Conservation (phyloP, 1,284 basidiomycete species). For the Puccinia triticina region DNA sequence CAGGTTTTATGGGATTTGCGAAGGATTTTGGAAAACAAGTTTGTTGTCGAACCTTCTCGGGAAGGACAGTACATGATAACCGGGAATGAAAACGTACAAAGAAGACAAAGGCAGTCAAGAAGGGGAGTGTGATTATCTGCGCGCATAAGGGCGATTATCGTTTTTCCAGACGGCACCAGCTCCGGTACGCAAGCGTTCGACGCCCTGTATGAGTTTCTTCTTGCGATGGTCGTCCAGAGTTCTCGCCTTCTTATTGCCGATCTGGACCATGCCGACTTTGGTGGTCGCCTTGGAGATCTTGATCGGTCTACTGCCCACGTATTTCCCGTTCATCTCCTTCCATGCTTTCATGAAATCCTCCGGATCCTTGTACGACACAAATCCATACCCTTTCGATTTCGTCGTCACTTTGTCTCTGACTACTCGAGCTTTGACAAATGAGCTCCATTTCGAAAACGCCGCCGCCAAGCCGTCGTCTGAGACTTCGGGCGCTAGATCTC, state of each 20-base stretch:
- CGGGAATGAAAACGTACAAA: no score
- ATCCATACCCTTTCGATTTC: conserved; percentile 88
- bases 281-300: conserved; percentile 82
- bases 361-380: conserved; percentile 96
- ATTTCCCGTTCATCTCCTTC: conserved; percentile 99
- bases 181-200: conserved; percentile 49
- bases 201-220: conserved; percentile 51
- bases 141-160: conserved; percentile 51
- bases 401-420: conserved; percentile 77
- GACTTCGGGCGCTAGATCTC: conserved; percentile 97
- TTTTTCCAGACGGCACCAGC: conserved; percentile 52
- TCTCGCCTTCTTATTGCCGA: conserved; percentile 80
- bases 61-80: no score
- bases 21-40: no score
- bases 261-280: conserved; percentile 84
- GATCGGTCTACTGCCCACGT: conserved; percentile 91
- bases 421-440: conserved; percentile 91
- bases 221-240: conserved; percentile 40
- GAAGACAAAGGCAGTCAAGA: not conserved
- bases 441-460: conserved; percentile 84
- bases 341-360: conserved; percentile 98
- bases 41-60: no score
- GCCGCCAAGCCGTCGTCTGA: conserved; percentile 89
- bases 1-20: no score
- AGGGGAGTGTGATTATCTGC: conserved; percentile 26